These are phyloP conservation scores for Camelina hispida DNA, from an alignment of 345 rosid genomes.

Conservation along the genomic window DNA sequence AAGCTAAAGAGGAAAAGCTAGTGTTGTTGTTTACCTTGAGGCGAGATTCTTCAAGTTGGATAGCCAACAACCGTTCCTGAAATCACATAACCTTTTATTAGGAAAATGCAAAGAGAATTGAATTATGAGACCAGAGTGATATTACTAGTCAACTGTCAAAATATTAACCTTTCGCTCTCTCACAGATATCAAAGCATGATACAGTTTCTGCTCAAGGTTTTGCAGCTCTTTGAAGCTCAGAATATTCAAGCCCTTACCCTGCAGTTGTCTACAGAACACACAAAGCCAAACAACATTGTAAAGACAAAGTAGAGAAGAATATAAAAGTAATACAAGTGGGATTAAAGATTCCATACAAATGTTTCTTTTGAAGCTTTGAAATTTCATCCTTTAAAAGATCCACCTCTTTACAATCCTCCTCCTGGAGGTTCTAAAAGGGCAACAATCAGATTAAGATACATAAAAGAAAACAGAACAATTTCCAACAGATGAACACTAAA, in stretches of 20 bases:
- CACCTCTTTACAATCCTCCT: conserved; percentile 58
- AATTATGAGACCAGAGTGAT: background rate
- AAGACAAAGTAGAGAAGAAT: background rate
- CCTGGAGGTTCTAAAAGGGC: conserved; percentile 47
- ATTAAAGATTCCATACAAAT: conserved; percentile 56
- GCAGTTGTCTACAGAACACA: conserved; percentile 53
- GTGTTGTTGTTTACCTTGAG: conserved; percentile 57
- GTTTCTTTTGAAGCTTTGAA: conserved; percentile 70
- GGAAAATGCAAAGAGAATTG: conserved; percentile 14
- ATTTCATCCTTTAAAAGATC: conserved; percentile 67
- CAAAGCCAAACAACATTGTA: conserved; percentile 1
- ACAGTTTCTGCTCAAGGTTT: conserved; percentile 70
- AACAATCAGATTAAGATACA: conserved; percentile 7
- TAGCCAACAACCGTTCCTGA: conserved; percentile 74
- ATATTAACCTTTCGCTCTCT: conserved; percentile 72
- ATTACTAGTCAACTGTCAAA: background rate
- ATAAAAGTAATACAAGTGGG: background rate
- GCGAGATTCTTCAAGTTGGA: conserved; percentile 83
- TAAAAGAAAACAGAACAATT: conserved; percentile 1
- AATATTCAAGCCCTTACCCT: conserved; percentile 69
- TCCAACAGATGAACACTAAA: conserved; percentile 6
- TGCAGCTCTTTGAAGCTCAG: conserved; percentile 76
- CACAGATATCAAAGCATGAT: conserved; percentile 64
- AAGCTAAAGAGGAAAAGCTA: conserved; percentile 28
- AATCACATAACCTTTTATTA: conserved; percentile 38